phyloP scores from a whole-genome alignment of 2,329 filamentous ascomycete genomes.

The Scedosporium apiospermum region DNA sequence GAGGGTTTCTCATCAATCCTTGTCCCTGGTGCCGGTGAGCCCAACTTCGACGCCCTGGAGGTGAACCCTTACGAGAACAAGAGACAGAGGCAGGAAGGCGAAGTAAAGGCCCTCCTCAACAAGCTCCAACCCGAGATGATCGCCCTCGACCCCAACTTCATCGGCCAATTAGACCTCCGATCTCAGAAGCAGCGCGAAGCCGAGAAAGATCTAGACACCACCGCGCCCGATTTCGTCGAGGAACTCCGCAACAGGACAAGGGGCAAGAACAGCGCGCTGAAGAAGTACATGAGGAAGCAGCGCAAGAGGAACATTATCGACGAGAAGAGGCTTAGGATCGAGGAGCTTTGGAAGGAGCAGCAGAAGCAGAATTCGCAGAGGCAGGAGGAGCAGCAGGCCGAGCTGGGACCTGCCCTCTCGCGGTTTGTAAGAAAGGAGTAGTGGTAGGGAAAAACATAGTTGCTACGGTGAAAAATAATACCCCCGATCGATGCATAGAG shows the following conservation, averaged over 20 bases:
- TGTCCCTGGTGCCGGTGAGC: conserved; percentile 88
- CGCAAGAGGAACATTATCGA: conserved; percentile 90
- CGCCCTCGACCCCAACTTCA: conserved; percentile 80
- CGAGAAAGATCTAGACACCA: conserved; percentile 71
- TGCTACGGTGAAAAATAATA: conserved; percentile 1
- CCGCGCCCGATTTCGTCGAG: conserved; percentile 45
- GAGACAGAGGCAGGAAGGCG: conserved; percentile 85
- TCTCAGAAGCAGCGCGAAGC: conserved; percentile 67
- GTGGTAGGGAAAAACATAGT: conserved; percentile 2
- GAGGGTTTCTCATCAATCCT: conserved; percentile 83
- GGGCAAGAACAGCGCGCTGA: conserved; percentile 81
- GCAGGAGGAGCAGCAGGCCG: conserved; percentile 53
- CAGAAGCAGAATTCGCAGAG: conserved; percentile 57
- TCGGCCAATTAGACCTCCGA: conserved; percentile 77
- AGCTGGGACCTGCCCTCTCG: conserved; percentile 76
- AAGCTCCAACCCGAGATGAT: conserved; percentile 98
- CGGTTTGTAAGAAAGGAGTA: conserved; percentile 71
- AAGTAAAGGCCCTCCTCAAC: conserved; percentile 83
- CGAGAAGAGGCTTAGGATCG: conserved; percentile 79
- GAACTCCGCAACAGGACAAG: conserved; percentile 68
- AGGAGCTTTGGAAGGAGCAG: conserved; percentile 70
- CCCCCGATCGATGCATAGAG: background rate
- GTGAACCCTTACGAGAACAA: conserved; percentile 89
- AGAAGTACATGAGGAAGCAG: conserved; percentile 87
- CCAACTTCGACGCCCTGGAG: conserved; percentile 92